Evolutionary conservation across 176 grass and related monocot species (phyloP), one percentile per base, ranked within the genome.

Genomic region (Microstegium vimineum): DNA sequence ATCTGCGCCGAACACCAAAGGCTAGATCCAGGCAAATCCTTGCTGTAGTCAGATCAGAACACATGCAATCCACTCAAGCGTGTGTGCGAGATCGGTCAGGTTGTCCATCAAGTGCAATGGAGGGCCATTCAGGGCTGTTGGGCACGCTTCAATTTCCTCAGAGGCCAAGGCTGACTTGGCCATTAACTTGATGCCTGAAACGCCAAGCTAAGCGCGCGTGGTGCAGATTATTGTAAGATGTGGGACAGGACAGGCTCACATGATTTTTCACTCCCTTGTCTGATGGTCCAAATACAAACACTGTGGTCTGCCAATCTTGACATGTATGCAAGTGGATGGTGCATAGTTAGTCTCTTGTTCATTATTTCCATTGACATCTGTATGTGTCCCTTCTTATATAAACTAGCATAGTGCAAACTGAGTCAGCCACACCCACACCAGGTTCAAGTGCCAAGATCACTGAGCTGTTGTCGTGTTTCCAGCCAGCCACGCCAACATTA

Each of bases 201-300:
- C 10, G 20, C 69, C 69, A 66, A 54, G 49, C 22, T 54, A 6
- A 54, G 49, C 17, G 18, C 28, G 56, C 45, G 72, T 64, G 70
- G 47, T 20, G 47, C 47, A 51, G 47, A 26, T 73, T 67, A 60
- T 57, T 67, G 42, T 68, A 66, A 51, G 37, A 54, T 60, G 71
- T 69, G 78, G 22, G 22, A 57, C 52, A 75, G 3, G 6, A 17
- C 71, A 66, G 61, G 84, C 32, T 86, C 77, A 81, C 84, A 81
- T 86, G 67, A 59, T 81, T 87, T 86, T 81, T 69, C 84, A 82
- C 71, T 69, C 71, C 47, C 49, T 47, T 87, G 85, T 82, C 85
- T 68, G 85, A 75, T 51, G 85, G 78, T 76, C 71, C 31, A 61
- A 82, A 30, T 82, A 82, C 85, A 87, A 38, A 57, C 2, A 51